A percentile compares a stretch with the other conserved stretches of the same genome.
Evolutionary conservation across 345 rosid species (phyloP).

Genomic region (Barbarea vulgaris): DNA sequence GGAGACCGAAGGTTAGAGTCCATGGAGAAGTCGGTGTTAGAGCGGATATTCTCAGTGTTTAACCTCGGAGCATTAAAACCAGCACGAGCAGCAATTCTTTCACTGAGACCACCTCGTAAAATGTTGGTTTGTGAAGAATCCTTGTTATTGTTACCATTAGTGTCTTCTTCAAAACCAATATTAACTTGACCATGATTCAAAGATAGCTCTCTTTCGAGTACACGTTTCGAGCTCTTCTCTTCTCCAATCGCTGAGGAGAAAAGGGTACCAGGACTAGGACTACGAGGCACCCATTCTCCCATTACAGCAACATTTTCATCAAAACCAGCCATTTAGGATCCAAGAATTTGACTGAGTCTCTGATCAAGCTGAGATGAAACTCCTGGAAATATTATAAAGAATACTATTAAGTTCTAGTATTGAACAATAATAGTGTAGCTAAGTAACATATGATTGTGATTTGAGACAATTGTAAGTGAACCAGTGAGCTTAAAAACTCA

Average conservation of each 20-base stretch:
- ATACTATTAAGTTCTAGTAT: not conserved
- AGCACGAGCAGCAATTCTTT: conserved; percentile 83
- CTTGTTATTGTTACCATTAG: conserved; percentile 26
- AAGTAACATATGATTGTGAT: not conserved
- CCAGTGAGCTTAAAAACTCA: not conserved
- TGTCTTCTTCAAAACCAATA: conserved; percentile 6
- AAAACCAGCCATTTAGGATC: conserved; percentile 61
- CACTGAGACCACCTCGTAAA: conserved; percentile 65
- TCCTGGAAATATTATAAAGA: conserved; percentile 16
- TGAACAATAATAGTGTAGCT: not conserved
- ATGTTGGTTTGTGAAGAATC: conserved; percentile 35
- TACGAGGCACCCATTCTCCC: conserved; percentile 85
- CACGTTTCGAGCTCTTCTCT: conserved; percentile 51
- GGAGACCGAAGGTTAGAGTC: conserved; percentile 60
- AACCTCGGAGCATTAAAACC: conserved; percentile 84
- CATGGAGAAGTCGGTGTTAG: conserved; percentile 49
- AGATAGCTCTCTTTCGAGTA: conserved; percentile 44
- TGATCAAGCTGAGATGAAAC: conserved; percentile 1
- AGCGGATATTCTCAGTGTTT: conserved; percentile 70
- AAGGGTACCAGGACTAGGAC: conserved; percentile 62
- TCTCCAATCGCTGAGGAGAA: conserved; percentile 53
- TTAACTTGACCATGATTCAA: conserved; percentile 32
- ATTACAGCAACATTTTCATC: conserved; percentile 72
- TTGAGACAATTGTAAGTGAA: conserved; percentile 20
- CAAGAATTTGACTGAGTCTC: conserved; percentile 20